Percentiles rank a stretch among this genome's conserved stretches.
phyloP scores from a whole-genome alignment of 2,329 filamentous ascomycete species.

The Pseudogymnoascus sp. region DNA sequence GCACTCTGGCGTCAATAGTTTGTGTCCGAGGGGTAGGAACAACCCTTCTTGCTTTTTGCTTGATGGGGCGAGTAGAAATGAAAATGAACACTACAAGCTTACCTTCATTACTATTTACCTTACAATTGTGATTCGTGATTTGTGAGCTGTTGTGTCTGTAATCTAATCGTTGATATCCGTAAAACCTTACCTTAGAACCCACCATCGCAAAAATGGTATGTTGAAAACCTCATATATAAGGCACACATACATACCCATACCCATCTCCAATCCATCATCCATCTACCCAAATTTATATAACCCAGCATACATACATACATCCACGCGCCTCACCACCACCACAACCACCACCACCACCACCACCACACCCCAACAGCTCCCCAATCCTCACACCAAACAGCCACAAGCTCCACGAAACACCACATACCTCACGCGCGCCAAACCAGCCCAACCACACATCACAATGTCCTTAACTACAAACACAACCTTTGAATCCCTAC shows the following conservation, averaged over 20 bases:
- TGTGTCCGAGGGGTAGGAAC: neutral
- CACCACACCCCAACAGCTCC: neutral
- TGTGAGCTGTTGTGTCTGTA: too few species aligned
- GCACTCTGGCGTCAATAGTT: slow-evolving; percentile 3
- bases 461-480: neutral
- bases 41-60: neutral
- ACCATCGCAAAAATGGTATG: neutral
- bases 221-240: neutral
- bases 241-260: neutral
- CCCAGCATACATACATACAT: neutral
- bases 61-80: neutral
- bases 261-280: neutral
- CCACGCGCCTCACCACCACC: neutral
- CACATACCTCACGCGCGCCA: neutral
- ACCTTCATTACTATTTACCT: neutral
- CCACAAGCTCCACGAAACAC: neutral
- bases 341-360: neutral
- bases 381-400: neutral
- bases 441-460: neutral
- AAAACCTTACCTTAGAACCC: too few species aligned
- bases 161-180: too few species aligned
- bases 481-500: neutral
- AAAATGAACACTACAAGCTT: neutral
- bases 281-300: neutral
- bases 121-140: too few species aligned